phyloP scores from a whole-genome alignment of 768 basidiomycete species.

The Mycena rosella region DNA sequence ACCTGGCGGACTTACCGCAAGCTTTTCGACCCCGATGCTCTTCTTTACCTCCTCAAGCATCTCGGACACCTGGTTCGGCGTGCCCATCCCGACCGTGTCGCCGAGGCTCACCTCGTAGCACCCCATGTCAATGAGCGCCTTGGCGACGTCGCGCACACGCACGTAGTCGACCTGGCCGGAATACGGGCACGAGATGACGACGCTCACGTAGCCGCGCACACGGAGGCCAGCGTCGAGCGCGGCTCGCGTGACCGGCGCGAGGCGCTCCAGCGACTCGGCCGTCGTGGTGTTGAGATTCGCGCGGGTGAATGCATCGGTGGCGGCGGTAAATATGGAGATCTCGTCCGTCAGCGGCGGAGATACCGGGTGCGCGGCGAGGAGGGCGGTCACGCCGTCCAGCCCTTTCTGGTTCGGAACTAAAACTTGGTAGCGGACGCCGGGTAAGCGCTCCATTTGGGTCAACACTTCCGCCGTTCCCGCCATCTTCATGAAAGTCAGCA shows the following conservation, averaged over 20 bases:
- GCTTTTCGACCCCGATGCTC: constrained; percentile 67
- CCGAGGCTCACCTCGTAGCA: constrained; percentile 95
- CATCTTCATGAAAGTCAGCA: constrained; percentile 67
- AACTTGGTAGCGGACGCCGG: constrained; percentile 78
- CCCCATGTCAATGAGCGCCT: constrained; percentile 86
- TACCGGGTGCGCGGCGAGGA: constrained; percentile 60
- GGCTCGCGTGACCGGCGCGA: constrained; percentile 70
- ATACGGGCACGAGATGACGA: constrained; percentile 88
- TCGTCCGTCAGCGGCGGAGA: constrained; percentile 77
- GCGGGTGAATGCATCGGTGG: constrained; percentile 86
- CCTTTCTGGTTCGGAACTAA: constrained; percentile 87
- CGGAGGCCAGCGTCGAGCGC: constrained; percentile 74
- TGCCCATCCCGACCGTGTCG: constrained; percentile 92
- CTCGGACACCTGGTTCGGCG: constrained; percentile 72
- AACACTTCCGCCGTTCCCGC: constrained; percentile 86
- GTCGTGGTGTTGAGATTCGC: constrained; percentile 88
- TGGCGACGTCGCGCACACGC: constrained; percentile 76
- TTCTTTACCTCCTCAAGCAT: constrained; percentile 81
- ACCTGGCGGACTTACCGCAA: constrained; percentile 68
- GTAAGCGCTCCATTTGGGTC: constrained; percentile 62
- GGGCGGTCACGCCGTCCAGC: constrained; percentile 72
- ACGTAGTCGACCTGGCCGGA: constrained; percentile 79
- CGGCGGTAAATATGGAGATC: constrained; percentile 90
- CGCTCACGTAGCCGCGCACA: constrained; percentile 90
- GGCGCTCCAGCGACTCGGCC: constrained; percentile 73